A percentile compares a stretch with the other conserved stretches of the same genome.
phyloP scores from a whole-genome alignment of 1,284 basidiomycete genomes.

The Naganishia cerealis region DNA sequence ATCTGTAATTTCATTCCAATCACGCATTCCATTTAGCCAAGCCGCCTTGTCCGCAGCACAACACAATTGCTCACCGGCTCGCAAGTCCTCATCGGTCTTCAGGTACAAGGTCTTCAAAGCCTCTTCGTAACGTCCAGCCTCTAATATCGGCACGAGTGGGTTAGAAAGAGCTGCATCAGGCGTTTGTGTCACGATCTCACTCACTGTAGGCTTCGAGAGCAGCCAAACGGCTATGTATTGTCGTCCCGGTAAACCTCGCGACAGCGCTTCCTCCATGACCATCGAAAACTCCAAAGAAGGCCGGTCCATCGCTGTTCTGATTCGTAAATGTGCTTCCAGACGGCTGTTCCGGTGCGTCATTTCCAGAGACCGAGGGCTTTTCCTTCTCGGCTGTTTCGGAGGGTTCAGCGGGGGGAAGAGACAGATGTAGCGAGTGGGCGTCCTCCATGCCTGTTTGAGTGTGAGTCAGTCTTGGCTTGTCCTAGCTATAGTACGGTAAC shows the following conservation, averaged over 20 bases:
- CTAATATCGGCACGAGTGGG: constrained; percentile 33
- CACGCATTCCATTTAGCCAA: background rate
- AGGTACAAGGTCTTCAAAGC: constrained; percentile 88
- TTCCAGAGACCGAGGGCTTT: constrained; percentile 58
- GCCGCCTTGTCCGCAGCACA: background rate
- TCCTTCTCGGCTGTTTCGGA: constrained; percentile 28
- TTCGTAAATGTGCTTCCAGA: constrained; percentile 52
- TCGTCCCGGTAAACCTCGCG: constrained; percentile 85
- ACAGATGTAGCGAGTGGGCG: constrained; percentile 79
- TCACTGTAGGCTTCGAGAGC: constrained; percentile 69
- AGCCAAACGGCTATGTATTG: constrained; percentile 79
- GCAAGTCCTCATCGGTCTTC: constrained; percentile 89
- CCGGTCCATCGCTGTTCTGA: constrained; percentile 62
- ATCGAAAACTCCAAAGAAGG: constrained; percentile 95
- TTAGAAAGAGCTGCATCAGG: constrained; percentile 3
- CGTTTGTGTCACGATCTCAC: constrained; percentile 29
- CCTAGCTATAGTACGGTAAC: background rate
- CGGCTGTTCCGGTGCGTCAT: constrained; percentile 55
- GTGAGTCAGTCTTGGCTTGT: background rate
- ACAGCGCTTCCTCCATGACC: constrained; percentile 94
- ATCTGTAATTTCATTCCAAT: constrained; percentile 58
- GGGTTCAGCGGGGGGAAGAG: constrained; percentile 44
- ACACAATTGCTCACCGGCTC: constrained; percentile 64
- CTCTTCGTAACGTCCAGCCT: constrained; percentile 66
- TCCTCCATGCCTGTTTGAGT: constrained; percentile 85